A percentile compares a stretch with the other conserved stretches of the same genome.
Conservation (phyloP, 2,329 filamentous ascomycete species). For the Escovopsis sp. region DNA sequence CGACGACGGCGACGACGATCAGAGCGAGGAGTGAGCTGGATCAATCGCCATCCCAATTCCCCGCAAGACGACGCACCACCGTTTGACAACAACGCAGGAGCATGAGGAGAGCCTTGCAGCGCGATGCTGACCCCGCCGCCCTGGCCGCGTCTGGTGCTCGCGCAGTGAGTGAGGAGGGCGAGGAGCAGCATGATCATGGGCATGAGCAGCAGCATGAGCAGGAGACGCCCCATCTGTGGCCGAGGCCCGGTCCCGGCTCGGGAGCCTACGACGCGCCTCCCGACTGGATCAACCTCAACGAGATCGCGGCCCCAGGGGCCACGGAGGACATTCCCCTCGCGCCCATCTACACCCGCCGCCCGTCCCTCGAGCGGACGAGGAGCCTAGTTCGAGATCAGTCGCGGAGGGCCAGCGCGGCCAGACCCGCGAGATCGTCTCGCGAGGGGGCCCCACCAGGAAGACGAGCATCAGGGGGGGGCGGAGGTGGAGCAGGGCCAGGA, state of each 20-base stretch:
- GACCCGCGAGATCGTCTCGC: too few relatives aligned
- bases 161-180: too few relatives aligned
- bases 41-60: background rate
- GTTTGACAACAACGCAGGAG: too few relatives aligned
- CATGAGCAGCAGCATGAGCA: too few relatives aligned
- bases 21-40: background rate
- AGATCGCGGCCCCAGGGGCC: slow-evolving; percentile 20
- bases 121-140: background rate
- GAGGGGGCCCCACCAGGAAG: too few relatives aligned
- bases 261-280: slow-evolving; percentile 11
- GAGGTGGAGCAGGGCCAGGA: background rate
- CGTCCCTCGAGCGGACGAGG: slow-evolving; percentile 7
- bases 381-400: slow-evolving; percentile 5
- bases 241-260: background rate
- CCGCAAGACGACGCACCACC: background rate
- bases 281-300: slow-evolving; percentile 27
- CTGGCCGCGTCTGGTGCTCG: background rate
- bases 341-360: slow-evolving; percentile 5
- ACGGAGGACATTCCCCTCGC: slow-evolving; percentile 7
- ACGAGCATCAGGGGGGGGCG: slow-evolving; percentile 4
- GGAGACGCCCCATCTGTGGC: too few relatives aligned
- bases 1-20: too few relatives aligned
- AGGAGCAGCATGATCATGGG: too few relatives aligned
- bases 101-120: background rate
- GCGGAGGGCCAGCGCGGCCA: too few relatives aligned